Evolutionary conservation across 2,329 filamentous ascomycete species (phyloP).

Genomic region (Fusarium goolgardi): DNA sequence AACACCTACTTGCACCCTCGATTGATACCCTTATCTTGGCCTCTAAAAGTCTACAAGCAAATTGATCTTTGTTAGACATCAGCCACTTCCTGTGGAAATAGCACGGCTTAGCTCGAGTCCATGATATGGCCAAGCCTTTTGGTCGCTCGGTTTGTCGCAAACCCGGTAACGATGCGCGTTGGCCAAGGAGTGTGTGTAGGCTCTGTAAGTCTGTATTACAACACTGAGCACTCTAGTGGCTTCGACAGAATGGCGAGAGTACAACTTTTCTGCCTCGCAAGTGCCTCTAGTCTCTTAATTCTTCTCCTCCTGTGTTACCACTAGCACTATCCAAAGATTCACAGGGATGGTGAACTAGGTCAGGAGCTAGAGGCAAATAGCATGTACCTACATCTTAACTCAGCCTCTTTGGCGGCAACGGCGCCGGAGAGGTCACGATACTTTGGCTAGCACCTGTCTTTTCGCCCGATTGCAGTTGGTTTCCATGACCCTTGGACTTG

Average conservation of each 20-base stretch:
- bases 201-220: background rate
- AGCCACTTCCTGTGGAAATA: slow-evolving; percentile 6
- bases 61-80: background rate
- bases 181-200: slow-evolving; percentile 15
- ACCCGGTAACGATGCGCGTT: slow-evolving; percentile 26
- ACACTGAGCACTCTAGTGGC: background rate
- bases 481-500: slow-evolving; percentile 25
- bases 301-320: background rate
- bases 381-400: slow-evolving; percentile 6
- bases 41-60: background rate
- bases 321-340: slow-evolving; percentile 4
- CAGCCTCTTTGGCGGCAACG: slow-evolving; percentile 25
- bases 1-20: background rate
- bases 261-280: slow-evolving; percentile 13
- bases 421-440: slow-evolving; percentile 12
- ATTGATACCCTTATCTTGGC: background rate
- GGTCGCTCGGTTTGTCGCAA: slow-evolving; percentile 18
- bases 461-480: slow-evolving; percentile 25
- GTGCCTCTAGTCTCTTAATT: background rate
- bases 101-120: slow-evolving; percentile 10
- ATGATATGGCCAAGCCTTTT: slow-evolving; percentile 37
- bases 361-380: slow-evolving; percentile 18
- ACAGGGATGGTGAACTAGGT: background rate
- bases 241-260: background rate
- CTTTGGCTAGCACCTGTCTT: slow-evolving; percentile 15